Evolutionary conservation across 2,329 filamentous ascomycete genomes (phyloP), one percentile per base, ranked within the genome.

Genomic region (Raffaelea arxii): DNA sequence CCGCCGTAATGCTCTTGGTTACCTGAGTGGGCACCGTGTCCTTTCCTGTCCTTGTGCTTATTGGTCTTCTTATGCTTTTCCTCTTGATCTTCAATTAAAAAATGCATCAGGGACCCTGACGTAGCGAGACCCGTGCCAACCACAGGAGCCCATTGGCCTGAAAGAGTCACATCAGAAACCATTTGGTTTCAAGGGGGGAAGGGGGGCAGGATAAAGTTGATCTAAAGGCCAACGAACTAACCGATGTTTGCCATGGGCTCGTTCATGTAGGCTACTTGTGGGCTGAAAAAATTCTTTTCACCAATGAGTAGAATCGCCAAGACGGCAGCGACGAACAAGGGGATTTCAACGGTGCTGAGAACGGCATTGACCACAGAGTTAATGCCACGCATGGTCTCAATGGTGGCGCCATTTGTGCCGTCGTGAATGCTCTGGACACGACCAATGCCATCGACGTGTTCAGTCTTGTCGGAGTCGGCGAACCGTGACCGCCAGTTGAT

Each of bases 221-320:
- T n/a, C n/a, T n/a, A n/a, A n/a, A n/a, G n/a, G n/a, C n/a, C n/a
- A n/a, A n/a, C n/a, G n/a, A n/a, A n/a, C n/a, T n/a, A n/a, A n/a
- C 75, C 71, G 42, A 84, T 68, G 50, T 73, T 80, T 5, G 66
- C 65, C 44, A 84, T 75, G 0, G 78, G 77, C 50, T 85, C 81
- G 0, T 76, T 82, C 50, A 80, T 69, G 49, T 75, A 80, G 0
- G 51, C 54, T 4, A 84, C 65, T 46, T 74, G 75, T 0, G 46
- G 19, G 41, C 75, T 82, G 53, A 70, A 83, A 52, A 84, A 78
- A 53, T 85, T 84, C 25, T 67, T 66, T 59, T 84, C 81, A 1
- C 81, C 81, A 1, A 79, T 59, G 4, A 80, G 64, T 4, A 84
- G 62, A 5, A 84, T 75, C 2, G 75, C 71, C 1, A 82, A 48